These are phyloP conservation scores for Cercospora berteroae DNA, from an alignment of 2,329 filamentous ascomycete genomes.

Conservation along the genomic window DNA sequence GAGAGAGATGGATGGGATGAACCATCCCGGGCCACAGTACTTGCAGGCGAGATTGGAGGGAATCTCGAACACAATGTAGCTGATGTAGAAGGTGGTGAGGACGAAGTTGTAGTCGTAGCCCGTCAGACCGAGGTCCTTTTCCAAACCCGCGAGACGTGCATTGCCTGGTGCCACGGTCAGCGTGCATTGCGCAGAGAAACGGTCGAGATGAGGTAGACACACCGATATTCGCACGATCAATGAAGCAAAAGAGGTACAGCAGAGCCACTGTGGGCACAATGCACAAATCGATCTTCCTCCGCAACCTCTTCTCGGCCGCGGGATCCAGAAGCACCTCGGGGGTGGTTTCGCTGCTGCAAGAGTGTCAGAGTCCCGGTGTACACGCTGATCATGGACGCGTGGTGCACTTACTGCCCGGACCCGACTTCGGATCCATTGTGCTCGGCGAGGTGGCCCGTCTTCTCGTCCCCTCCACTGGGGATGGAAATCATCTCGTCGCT, in stretches of 20 bases:
- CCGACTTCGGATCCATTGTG: neutral
- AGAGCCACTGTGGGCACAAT: slow-evolving; percentile 65
- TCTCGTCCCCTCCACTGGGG: neutral
- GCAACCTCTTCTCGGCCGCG: slow-evolving; percentile 56
- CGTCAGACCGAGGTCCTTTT: slow-evolving; percentile 56
- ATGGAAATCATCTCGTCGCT: neutral
- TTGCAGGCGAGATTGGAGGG: slow-evolving; percentile 69
- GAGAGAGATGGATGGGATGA: slow-evolving; percentile 61
- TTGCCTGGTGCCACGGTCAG: slow-evolving; percentile 55
- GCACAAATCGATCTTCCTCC: slow-evolving; percentile 63
- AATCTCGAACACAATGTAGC: slow-evolving; percentile 71
- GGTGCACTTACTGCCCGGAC: slow-evolving; percentile 8
- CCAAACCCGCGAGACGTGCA: slow-evolving; percentile 60
- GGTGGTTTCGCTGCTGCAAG: slow-evolving; percentile 46
- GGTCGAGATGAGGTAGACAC: slow-evolving; percentile 20
- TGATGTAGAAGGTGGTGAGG: slow-evolving; percentile 68
- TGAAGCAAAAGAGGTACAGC: slow-evolving; percentile 71
- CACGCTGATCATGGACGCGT: neutral
- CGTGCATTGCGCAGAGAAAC: neutral
- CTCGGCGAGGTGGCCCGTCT: neutral
- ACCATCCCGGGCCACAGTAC: slow-evolving; percentile 69
- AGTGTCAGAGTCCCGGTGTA: neutral
- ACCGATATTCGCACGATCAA: slow-evolving; percentile 73
- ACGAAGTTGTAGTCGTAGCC: slow-evolving; percentile 65
- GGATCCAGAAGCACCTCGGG: slow-evolving; percentile 56